phyloP scores from a whole-genome alignment of 2,329 filamentous ascomycete genomes.

The Penicillium italicum region DNA sequence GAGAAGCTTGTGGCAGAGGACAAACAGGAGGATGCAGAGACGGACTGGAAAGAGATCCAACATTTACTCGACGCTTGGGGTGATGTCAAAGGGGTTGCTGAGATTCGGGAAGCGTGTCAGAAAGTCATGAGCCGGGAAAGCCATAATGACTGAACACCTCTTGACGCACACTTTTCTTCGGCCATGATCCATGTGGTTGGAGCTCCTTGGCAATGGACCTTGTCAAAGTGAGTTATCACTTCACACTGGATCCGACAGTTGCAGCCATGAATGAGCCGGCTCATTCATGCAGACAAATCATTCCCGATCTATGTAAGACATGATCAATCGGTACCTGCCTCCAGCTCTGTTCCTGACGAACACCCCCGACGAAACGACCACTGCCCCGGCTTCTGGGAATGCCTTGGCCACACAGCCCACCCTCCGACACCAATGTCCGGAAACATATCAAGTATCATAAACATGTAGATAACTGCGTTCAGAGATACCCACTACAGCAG shows the following conservation, averaged over 20 bases:
- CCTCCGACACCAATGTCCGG: not conserved
- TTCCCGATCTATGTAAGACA: not conserved
- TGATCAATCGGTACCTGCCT: not conserved
- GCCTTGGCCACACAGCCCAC: not conserved
- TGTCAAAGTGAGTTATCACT: not conserved
- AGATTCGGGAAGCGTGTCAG: slow-evolving; percentile 40
- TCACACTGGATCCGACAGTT: not conserved
- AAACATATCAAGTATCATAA: not conserved
- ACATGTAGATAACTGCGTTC: slow-evolving; percentile 1
- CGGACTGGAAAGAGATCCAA: slow-evolving; percentile 43
- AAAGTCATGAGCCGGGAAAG: slow-evolving; percentile 33
- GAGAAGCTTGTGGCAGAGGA: slow-evolving; percentile 37
- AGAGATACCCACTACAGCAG: slow-evolving; percentile 13
- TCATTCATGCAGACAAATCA: not conserved
- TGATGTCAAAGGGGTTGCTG: slow-evolving; percentile 42
- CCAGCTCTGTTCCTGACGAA: not conserved
- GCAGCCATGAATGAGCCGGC: not conserved
- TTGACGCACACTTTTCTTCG: not conserved
- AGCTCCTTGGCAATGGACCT: not conserved
- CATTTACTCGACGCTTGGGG: slow-evolving; percentile 42
- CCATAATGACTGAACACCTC: slow-evolving; percentile 24
- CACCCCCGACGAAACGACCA: not conserved
- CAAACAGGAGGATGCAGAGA: slow-evolving; percentile 40
- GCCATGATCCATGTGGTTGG: not conserved
- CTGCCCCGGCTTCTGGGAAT: not conserved